Evolutionary conservation across 1,284 basidiomycete species (phyloP).

Genomic region (Heterobasidion occidentale): DNA sequence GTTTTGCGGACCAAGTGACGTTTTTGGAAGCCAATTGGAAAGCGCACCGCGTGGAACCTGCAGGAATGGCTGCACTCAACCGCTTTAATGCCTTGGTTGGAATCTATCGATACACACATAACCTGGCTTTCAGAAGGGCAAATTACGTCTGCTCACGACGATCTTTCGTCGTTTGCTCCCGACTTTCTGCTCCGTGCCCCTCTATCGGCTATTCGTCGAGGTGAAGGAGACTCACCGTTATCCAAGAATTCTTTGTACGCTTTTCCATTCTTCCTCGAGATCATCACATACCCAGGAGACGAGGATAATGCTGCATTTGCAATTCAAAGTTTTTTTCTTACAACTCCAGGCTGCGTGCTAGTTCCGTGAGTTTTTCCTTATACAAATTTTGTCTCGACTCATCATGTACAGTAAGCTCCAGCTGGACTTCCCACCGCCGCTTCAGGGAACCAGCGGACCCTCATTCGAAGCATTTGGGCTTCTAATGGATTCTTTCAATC

Average conservation of each 20-base stretch:
- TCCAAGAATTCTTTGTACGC: not conserved
- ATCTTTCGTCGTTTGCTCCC: not conserved
- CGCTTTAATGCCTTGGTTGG: not conserved
- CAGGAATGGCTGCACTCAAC: not conserved
- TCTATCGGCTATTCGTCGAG: not conserved
- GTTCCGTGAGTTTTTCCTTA: not conserved
- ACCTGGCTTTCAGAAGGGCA: not conserved
- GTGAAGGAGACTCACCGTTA: not conserved
- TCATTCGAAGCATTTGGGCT: not conserved
- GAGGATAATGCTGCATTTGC: not conserved
- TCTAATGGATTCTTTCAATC: not conserved
- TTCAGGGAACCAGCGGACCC: not conserved
- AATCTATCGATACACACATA: not conserved
- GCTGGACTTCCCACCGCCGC: not conserved
- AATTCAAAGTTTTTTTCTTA: not conserved
- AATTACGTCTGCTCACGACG: not conserved
- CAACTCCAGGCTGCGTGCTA: not conserved
- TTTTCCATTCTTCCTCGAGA: not conserved
- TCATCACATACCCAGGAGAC: not conserved
- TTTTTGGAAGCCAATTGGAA: not conserved
- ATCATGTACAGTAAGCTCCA: not conserved
- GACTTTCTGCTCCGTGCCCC: not conserved
- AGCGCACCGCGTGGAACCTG: not conserved
- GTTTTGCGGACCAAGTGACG: no score
- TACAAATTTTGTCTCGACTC: no score